Evolutionary conservation across 2,329 filamentous ascomycete species (phyloP).

Genomic region (Penicillium corylophilum): DNA sequence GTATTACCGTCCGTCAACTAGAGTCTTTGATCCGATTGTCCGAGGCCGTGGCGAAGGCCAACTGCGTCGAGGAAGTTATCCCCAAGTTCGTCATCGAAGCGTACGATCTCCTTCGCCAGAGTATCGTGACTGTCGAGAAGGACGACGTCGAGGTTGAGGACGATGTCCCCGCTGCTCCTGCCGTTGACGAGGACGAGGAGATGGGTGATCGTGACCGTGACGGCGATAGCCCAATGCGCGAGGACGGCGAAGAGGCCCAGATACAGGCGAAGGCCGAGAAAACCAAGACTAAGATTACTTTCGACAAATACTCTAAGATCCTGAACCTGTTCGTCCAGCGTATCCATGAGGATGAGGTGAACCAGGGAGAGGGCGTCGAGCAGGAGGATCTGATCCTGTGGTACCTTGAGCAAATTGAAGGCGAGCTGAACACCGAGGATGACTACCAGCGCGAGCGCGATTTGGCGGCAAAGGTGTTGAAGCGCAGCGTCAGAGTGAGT

Average conservation of each 20-base stretch:
- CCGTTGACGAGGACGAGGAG: conserved; percentile 50
- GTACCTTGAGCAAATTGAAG: conserved; percentile 91
- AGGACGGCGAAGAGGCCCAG: conserved; percentile 49
- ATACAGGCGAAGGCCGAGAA: conserved; percentile 39
- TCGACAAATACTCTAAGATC: conserved; percentile 91
- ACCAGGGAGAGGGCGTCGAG: conserved; percentile 76
- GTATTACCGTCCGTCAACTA: conserved; percentile 93
- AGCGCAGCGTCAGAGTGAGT: conserved; percentile 76
- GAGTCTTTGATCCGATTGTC: conserved; percentile 94
- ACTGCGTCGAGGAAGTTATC: conserved; percentile 88
- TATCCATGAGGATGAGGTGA: conserved; percentile 77
- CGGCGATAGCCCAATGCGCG: conserved; percentile 55
- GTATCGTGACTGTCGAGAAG: conserved; percentile 96
- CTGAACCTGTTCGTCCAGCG: conserved; percentile 80
- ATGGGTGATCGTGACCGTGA: conserved; percentile 50
- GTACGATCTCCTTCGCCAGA: conserved; percentile 85
- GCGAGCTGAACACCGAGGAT: conserved; percentile 75
- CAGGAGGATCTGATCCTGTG: conserved; percentile 78
- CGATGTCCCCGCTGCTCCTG: conserved; percentile 56
- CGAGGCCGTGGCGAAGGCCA: conserved; percentile 97
- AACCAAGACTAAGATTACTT: conserved; percentile 83
- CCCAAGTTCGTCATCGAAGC: conserved; percentile 86
- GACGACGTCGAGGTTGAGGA: conserved; percentile 95
- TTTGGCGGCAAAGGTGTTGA: conserved; percentile 80
- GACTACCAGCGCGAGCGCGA: conserved; percentile 73